These are phyloP conservation scores for Gaeumannomyces tritici DNA, from an alignment of 2,329 filamentous ascomycete genomes.

Conservation along the genomic window DNA sequence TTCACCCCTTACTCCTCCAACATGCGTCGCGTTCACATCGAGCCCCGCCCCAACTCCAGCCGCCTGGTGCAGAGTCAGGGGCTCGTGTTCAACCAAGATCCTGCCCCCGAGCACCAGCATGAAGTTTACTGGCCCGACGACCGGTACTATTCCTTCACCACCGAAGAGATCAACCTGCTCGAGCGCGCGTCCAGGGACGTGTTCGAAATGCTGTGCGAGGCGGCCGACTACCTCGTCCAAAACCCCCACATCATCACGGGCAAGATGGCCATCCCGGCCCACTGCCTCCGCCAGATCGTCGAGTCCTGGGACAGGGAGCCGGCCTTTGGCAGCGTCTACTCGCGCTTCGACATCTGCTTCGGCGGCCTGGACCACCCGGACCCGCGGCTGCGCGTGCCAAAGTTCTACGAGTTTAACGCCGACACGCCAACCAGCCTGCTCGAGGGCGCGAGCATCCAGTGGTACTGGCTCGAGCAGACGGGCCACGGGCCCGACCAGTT, in stretches of 20 bases:
- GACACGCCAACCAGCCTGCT: not conserved
- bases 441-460: not conserved
- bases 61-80: not conserved
- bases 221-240: not conserved
- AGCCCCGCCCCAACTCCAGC: not conserved
- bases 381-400: not conserved
- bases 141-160: not conserved
- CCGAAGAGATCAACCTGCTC: not conserved
- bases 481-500: not conserved
- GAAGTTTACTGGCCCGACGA: not conserved
- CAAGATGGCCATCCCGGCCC: constrained; percentile 1
- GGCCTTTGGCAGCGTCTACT: constrained; percentile 1
- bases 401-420: constrained; percentile 1
- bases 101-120: not conserved
- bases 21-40: not conserved
- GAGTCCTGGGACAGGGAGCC: not conserved
- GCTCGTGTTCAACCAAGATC: not conserved
- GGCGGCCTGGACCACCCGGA: not conserved
- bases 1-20: not conserved
- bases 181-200: not conserved
- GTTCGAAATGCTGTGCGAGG: not conserved
- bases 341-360: not conserved
- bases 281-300: not conserved
- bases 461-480: constrained; percentile 2
- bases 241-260: not conserved